Base-by-base conservation (phyloP, 306 rosid genomes). In the Cucumis cinereus region DNA sequence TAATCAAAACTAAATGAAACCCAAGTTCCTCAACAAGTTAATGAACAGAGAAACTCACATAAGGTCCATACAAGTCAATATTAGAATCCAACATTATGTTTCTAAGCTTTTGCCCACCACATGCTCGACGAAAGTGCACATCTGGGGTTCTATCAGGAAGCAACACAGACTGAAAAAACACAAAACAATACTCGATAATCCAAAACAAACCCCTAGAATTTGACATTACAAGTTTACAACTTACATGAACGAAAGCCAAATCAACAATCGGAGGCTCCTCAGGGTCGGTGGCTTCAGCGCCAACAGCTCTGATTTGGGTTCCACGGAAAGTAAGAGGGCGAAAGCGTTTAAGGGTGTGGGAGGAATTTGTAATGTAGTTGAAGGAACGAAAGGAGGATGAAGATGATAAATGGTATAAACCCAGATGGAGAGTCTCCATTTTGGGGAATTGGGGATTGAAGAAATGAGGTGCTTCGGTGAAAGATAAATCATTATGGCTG, bases 61-160 rank as follows among this genome's bases (percentile, higher is more conserved):
- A 92, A 56, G 98, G 97, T 79, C 96, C 93, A 78, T 90, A 92
- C 80, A 92, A 85, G 0, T 95, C 98, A 69, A 95, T 75, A 69
- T 89, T 88, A 24, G 92, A 74, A 66, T 94, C 92, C 81, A 95
- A 11, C 99, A 92, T 95, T 73, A 90, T 82, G 40, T 78, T 38
- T 82, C 97, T 90, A 43, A 94, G 97, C 72, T 84, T 92, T 86
- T 90, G 93, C 0, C 99, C 99, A 7, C 99, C 97, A 79, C 83
- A 50, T 24, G 92, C 88, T 76, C 79, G 59, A 49, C 97, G 92
- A 74, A 79, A 86, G 60, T 92, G 97, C 16, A 92, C 82, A 78
- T 94, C 96, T 22, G 95, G 93, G n/a, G 90, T 91, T 77, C 92
- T 92, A 87, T 94, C 97, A 38, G 97, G 99, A 13, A 92, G 92